These are phyloP conservation scores for Macrotyloma uniflorum DNA, from an alignment of 306 rosid genomes.

Conservation along the genomic window DNA sequence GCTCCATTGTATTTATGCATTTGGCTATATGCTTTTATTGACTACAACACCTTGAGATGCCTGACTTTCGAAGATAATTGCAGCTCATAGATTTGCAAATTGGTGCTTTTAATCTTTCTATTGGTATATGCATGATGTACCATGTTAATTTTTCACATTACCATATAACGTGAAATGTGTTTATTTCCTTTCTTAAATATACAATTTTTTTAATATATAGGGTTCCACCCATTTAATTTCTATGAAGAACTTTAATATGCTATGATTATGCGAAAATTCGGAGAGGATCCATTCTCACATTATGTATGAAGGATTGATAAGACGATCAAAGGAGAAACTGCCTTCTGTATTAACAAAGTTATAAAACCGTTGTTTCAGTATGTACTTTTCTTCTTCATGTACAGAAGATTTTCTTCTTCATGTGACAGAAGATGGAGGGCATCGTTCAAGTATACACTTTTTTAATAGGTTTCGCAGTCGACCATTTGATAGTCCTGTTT, in stretches of 20 bases:
- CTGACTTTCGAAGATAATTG: neutral
- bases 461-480: no score
- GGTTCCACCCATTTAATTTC: no score
- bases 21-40: neutral
- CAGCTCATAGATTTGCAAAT: neutral
- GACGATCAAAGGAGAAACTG: neutral
- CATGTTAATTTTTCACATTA: neutral
- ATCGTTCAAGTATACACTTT: no score
- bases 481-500: no score
- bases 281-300: neutral
- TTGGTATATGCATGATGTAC: neutral
- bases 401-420: no score
- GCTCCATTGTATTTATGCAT: neutral
- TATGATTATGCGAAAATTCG: neutral
- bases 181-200: neutral
- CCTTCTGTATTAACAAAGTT: neutral
- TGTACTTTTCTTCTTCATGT: no score
- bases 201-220: no score
- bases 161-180: neutral
- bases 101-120: neutral
- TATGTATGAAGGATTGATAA: neutral
- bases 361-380: conserved; percentile 4
- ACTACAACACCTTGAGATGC: conserved; percentile 10
- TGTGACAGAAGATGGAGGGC: no score
- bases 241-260: neutral